Evolutionary conservation across 345 rosid genomes (phyloP), one percentile per base, ranked within the genome.

Genomic region (Erodium maritimum): DNA sequence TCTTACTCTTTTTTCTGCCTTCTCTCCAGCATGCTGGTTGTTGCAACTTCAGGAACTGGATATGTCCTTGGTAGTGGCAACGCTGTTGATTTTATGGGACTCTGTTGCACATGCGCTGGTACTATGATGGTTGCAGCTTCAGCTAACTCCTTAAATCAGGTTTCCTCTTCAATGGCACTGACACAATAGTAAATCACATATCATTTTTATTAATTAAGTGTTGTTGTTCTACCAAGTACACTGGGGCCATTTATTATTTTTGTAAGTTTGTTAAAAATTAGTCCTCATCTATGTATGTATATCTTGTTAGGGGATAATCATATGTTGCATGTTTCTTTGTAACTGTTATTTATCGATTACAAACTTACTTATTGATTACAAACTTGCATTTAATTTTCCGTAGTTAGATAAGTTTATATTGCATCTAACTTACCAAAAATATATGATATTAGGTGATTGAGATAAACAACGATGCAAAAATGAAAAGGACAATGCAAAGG

Each of bases 91-190:
- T 62, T 85, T 17, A 79, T 77, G 0, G 97, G 97, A 4, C 91
- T 93, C 61, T 85, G 89, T 72, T 89, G 80, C 73, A 93, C 99
- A 1, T 93, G 99, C 80, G 87, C 85, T 57, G 95, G 97, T 4
- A 93, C 95, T 5, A 93, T 93, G 99, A 73, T 93, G 97, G 90
- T 89, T 19, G 95, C 97, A 63, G 94, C 97, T 1, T 84, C 99
- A 56, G 97, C 99, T 46, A 89, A 82, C 75, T 85, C 99, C 21
- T 78, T 93, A 61, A 93, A 93, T 66, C 99, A 93, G 96, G 99
- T 85, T 58, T 5, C 13, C 29, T 21, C 21, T 54, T n/a, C 55
- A 48, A 52, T 52, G 42, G 46, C 50, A 19, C 29, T 50, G 42
- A 17, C 37, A 0, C 14, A 42, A 10, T 7, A 13, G 17, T 14